These are phyloP conservation scores for Geotrichum bryndzae DNA, from an alignment of 1,139 yeast genomes.

Conservation along the genomic window DNA sequence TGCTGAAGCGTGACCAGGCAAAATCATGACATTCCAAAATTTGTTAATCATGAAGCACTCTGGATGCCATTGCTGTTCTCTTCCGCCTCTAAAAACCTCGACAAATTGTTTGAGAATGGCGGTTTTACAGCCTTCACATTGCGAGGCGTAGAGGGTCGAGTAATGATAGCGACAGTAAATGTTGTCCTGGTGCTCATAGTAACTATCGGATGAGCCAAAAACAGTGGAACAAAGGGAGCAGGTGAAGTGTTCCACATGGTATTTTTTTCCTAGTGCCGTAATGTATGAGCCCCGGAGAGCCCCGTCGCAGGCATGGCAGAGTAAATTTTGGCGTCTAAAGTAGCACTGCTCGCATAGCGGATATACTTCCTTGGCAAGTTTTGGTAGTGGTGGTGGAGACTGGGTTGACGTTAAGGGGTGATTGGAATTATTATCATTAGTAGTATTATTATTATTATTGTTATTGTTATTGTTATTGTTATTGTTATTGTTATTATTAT, in stretches of 20 bases:
- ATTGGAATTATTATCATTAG: no score
- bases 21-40: constrained; percentile 75
- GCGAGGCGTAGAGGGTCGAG: constrained; percentile 73
- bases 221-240: constrained; percentile 83
- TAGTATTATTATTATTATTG: no score
- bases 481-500: no score
- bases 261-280: constrained; percentile 86
- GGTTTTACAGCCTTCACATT: constrained; percentile 89
- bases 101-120: constrained; percentile 92
- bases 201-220: constrained; percentile 88
- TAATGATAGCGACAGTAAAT: constrained; percentile 91
- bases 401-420: constrained; percentile 11
- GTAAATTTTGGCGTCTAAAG: constrained; percentile 72
- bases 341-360: constrained; percentile 93
- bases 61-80: constrained; percentile 97
- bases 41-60: constrained; percentile 97
- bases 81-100: constrained; percentile 87
- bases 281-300: constrained; percentile 92
- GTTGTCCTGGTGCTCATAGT: constrained; percentile 78
- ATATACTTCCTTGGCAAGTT: constrained; percentile 49
- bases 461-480: background rate
- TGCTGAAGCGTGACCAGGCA: constrained; percentile 2
- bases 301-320: constrained; percentile 76
- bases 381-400: constrained; percentile 22
- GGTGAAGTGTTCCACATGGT: constrained; percentile 91